Evolutionary conservation across 1,139 yeast species (phyloP).

Genomic region (Suhomyces bolitotheri): DNA sequence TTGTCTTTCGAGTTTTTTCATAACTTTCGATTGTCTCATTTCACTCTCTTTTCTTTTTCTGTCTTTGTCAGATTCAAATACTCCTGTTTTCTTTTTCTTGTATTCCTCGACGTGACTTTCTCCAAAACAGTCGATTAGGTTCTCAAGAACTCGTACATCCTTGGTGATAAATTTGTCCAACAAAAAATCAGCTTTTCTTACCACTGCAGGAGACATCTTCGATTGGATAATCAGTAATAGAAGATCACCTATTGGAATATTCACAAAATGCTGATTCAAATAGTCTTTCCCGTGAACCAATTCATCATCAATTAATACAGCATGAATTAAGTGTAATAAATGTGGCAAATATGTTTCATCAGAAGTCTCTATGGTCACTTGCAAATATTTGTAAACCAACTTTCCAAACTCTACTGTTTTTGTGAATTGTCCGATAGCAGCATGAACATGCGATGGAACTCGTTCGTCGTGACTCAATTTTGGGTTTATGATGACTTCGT

Average conservation of each 20-base stretch:
- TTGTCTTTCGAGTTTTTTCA: slow-evolving; percentile 45
- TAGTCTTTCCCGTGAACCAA: slow-evolving; percentile 35
- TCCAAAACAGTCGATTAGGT: slow-evolving; percentile 59
- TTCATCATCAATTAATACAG: slow-evolving; percentile 58
- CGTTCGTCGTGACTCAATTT: slow-evolving; percentile 14
- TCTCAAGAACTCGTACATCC: slow-evolving; percentile 50
- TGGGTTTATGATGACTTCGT: slow-evolving; percentile 45
- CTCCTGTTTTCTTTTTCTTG: slow-evolving; percentile 27
- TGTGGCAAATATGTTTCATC: slow-evolving; percentile 57
- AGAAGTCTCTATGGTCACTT: slow-evolving; percentile 49
- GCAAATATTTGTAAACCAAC: slow-evolving; percentile 55
- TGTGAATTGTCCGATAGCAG: slow-evolving; percentile 50
- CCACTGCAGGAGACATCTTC: slow-evolving; percentile 49
- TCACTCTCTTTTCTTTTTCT: slow-evolving; percentile 45
- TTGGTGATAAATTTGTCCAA: slow-evolving; percentile 50
- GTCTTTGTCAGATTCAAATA: slow-evolving; percentile 41
- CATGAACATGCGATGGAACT: slow-evolving; percentile 29
- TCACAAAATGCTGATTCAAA: slow-evolving; percentile 48
- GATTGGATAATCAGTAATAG: slow-evolving; percentile 53
- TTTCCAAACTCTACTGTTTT: slow-evolving; percentile 56
- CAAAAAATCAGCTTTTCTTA: slow-evolving; percentile 56
- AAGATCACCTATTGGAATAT: slow-evolving; percentile 57
- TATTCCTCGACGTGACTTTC: slow-evolving; percentile 49
- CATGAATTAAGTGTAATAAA: slow-evolving; percentile 67
- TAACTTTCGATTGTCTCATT: slow-evolving; percentile 37